Base-by-base conservation (phyloP, 176 grass and related monocot genomes). In the Panicum miliaceum region DNA sequence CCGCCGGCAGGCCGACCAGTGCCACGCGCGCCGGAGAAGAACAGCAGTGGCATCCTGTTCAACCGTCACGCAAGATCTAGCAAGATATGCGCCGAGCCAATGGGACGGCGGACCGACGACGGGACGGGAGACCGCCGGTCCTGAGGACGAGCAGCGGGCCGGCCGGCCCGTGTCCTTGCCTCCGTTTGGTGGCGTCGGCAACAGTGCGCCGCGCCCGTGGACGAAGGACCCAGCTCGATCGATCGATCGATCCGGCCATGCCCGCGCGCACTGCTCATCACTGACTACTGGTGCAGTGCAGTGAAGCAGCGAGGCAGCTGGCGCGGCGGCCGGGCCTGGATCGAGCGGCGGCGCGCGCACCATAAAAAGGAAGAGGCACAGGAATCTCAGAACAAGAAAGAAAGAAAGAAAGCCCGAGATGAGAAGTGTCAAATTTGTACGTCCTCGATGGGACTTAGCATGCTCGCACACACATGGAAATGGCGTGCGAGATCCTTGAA, bases 351-450 rank as follows among this genome's bases (percentile, higher is more conserved):
- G 11, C 20, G 23, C 7, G 48, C 35, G 25, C 50, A 25, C 73
- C 73, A 79, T 38, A 73, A 79, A 88, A 73, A 68, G 74, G 29
- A 86, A 26, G 66, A 27, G 50, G 41, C 67, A 52, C 62, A 81
- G 20, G 83, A 71, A 90, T 64, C 57, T 64, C 57, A 73, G 72
- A 86, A 86, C 27, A 29, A 82, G 64, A 56, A 82, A 48, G 47
- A 81, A 59, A 58, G 43, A 13, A 12, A 9, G 10, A 9, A 54
- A 15, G 7, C 40, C 52, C 42, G 32, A 52, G 62, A 22, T n/a
- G 75, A 29, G 34, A 71, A n/a, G 36, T 27, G 67, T 45, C n/a
- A 75, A 82, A 54, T 54, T 54, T 25, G 40, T 66, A 46, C 51
- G 52, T 45, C 71, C 20, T 57, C 26, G 73, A 76, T 56, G 74